Conservation (phyloP, 106 monocot genomes). For the Allium sativum region DNA sequence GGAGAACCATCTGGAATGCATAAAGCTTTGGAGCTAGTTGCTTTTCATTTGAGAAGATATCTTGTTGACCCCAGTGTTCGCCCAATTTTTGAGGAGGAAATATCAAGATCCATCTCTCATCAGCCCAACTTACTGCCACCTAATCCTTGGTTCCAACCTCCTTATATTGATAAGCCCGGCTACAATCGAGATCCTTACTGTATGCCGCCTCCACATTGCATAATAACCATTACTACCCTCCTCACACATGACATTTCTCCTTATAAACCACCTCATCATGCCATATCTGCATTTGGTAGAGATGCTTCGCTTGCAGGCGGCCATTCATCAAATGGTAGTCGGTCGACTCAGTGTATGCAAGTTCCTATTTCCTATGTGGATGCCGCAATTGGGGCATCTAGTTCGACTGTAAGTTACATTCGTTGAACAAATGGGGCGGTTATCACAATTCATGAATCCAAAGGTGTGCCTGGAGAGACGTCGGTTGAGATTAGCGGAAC, state of each 20-base stretch:
- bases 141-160: constrained; percentile 57
- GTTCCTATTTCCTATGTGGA: constrained; percentile 85
- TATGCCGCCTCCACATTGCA: constrained; percentile 54
- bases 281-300: constrained; percentile 63
- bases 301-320: constrained; percentile 43
- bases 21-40: constrained; percentile 47
- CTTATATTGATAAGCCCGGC: constrained; percentile 26
- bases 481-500: constrained; percentile 87
- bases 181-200: constrained; percentile 56
- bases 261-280: constrained; percentile 56
- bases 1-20: constrained; percentile 48
- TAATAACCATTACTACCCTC: constrained; percentile 55
- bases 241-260: constrained; percentile 27
- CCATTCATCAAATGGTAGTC: constrained; percentile 27
- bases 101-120: constrained; percentile 13
- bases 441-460: constrained; percentile 80
- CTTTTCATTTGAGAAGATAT: constrained; percentile 58
- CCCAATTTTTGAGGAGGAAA: constrained; percentile 42
- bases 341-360: constrained; percentile 86
- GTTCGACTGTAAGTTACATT: constrained; percentile 90
- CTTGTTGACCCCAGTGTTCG: constrained; percentile 57
- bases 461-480: constrained; percentile 87
- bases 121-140: constrained; percentile 50
- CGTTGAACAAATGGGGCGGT: constrained; percentile 90
- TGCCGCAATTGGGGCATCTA: constrained; percentile 82